Base-by-base conservation (phyloP, 345 rosid species). In the Bruguiera parviflora region DNA sequence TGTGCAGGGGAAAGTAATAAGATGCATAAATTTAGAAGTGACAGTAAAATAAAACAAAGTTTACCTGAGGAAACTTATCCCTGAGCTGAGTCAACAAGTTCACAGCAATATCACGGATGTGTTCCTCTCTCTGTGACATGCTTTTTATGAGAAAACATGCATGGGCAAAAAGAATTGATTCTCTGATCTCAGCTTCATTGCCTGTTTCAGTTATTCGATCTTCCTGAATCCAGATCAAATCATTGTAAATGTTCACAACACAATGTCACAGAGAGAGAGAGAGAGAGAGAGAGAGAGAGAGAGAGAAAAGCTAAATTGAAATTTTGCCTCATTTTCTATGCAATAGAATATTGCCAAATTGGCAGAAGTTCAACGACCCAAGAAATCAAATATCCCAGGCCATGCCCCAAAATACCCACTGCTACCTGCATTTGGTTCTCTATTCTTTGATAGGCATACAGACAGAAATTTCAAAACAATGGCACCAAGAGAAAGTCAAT, bases 61-160 rank as follows among this genome's bases (percentile, higher is more conserved):
- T 69, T 82, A 92, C 99, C 99, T 90, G 99, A 71, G 98, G 91
- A 82, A 96, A 96, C 84, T 80, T 92, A 73, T 96, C 99, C 80
- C 94, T 90, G 55, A 96, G 94, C 79, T 90, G 97, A 74, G 84
- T 78, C 87, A 96, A 84, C 81, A 92, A 79, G 82, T 89, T 90
- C 64, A 85, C 89, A 72, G 98, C 80, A 75, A 88, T 84, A 84
- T 96, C 90, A 29, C 99, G 86, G 64, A 96, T 77, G 76, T 87
- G 91, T 73, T 90, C 98, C 83, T 96, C 99, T 75, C 99, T 92
- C 87, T 86, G 92, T 5, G 98, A 89, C 97, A 96, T 81, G 77
- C 92, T 85, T 83, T 89, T 89, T 62, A 96, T 90, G 62, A 96
- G 96, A 79, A 92, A 96, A 80, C 97, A 88, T 53, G 91, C 84